These are phyloP conservation scores for Alnus glutinosa DNA, from an alignment of 306 rosid genomes.

Conservation along the genomic window DNA sequence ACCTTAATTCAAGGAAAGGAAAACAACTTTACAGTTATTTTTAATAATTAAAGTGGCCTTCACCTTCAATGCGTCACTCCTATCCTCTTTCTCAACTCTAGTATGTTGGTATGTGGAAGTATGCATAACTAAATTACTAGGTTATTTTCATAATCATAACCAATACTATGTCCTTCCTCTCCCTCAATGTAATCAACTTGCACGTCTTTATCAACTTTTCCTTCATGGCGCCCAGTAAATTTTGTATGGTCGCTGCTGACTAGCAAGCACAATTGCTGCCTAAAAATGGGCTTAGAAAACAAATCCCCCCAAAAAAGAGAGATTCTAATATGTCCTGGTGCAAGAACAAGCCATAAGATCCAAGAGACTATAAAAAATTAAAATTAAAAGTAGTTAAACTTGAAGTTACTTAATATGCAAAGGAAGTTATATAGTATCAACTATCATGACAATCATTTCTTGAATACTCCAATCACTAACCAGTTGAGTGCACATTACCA, in stretches of 20 bases:
- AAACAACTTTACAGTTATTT: background rate
- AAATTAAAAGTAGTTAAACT: background rate
- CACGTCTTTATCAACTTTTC: background rate
- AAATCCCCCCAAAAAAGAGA: background rate
- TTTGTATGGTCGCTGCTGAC: background rate
- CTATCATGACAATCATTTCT: background rate
- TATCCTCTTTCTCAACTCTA: conserved; percentile 4
- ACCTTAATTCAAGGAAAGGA: background rate
- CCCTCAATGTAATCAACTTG: background rate
- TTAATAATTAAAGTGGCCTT: background rate
- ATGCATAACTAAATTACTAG: conserved; percentile 2
- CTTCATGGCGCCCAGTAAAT: background rate
- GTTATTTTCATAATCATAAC: conserved; percentile 6
- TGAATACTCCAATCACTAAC: background rate
- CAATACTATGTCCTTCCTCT: background rate
- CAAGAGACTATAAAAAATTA: too few species aligned
- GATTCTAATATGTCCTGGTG: too few species aligned
- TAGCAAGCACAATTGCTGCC: background rate
- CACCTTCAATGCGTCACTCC: background rate
- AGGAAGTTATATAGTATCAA: background rate
- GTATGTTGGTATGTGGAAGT: background rate
- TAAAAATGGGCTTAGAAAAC: background rate
- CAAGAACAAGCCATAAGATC: background rate
- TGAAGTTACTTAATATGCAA: conserved; percentile 2
- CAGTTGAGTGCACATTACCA: background rate